These are phyloP conservation scores for Coffea humblotiana DNA, from an alignment of 305 asterid genomes.

Conservation along the genomic window DNA sequence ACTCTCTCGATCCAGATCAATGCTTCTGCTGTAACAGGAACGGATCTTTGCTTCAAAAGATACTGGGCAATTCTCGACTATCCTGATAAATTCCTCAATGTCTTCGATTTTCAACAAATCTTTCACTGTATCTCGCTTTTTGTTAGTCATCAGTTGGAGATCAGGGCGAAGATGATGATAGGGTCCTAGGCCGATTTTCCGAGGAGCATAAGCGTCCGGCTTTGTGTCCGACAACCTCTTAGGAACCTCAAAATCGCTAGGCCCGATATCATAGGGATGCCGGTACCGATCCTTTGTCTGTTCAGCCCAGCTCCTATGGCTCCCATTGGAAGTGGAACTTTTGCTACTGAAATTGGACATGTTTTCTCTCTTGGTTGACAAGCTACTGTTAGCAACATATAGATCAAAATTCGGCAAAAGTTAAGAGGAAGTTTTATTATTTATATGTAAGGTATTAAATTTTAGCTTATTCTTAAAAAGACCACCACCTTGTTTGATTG, in stretches of 20 bases:
- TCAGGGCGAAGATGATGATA: conserved; percentile 4
- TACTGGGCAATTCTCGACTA: neutral
- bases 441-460: too few species aligned
- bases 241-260: conserved; percentile 7
- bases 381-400: too few species aligned
- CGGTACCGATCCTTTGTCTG: neutral
- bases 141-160: neutral
- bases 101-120: too few species aligned
- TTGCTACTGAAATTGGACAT: too few species aligned
- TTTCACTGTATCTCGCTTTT: too few species aligned
- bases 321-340: neutral
- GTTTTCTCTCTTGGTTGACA: too few species aligned
- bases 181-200: conserved; percentile 1
- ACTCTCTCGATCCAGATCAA: neutral
- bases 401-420: too few species aligned
- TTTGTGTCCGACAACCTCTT: neutral
- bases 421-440: too few species aligned
- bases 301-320: neutral
- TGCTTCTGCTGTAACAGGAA: neutral
- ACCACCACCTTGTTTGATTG: too few species aligned
- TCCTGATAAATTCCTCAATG: neutral
- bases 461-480: too few species aligned
- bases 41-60: neutral
- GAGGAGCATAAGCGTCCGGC: conserved; percentile 6
- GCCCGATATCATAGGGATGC: neutral